Evolutionary conservation across 495 filamentous ascomycete genomes (phyloP).

Genomic region (Hypomontagnella monticulosa): DNA sequence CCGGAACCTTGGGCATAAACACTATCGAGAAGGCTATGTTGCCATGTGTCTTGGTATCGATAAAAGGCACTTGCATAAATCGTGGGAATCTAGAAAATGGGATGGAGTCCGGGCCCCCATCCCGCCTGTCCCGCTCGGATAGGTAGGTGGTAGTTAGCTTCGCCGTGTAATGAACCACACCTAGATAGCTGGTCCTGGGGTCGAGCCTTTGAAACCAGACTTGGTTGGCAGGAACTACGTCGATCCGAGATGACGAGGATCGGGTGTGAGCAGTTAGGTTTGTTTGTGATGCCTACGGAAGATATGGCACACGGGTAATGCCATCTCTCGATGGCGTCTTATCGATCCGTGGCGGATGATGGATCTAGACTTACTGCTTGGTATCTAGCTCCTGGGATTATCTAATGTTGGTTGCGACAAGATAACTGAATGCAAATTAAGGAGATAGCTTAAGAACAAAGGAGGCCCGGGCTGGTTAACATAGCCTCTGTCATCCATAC

Average conservation of each 20-base stretch:
- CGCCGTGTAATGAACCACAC: not conserved
- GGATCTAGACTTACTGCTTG: too few species aligned
- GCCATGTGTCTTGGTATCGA: slow-evolving; percentile 8
- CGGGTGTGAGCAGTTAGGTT: not conserved
- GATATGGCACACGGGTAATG: not conserved
- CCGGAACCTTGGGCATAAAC: slow-evolving; percentile 4
- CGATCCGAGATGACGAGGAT: slow-evolving; percentile 46
- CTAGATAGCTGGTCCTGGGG: not conserved
- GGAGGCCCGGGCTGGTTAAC: too few species aligned
- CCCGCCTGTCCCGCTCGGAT: not conserved
- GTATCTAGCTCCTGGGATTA: too few species aligned
- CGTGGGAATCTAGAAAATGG: slow-evolving; percentile 2
- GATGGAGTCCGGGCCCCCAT: slow-evolving; percentile 12
- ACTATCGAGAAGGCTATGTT: slow-evolving; percentile 12
- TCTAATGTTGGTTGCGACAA: too few species aligned
- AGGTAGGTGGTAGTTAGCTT: not conserved
- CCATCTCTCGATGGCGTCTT: not conserved
- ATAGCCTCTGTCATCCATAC: too few species aligned
- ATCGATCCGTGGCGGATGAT: not conserved
- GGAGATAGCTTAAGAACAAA: too few species aligned
- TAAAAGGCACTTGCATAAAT: not conserved
- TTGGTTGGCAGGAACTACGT: slow-evolving; percentile 36
- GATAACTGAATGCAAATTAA: too few species aligned
- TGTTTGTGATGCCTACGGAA: not conserved
- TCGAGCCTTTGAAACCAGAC: slow-evolving; percentile 4